Base-by-base conservation (phyloP, 306 rosid genomes). In the Ziziphus jujuba region DNA sequence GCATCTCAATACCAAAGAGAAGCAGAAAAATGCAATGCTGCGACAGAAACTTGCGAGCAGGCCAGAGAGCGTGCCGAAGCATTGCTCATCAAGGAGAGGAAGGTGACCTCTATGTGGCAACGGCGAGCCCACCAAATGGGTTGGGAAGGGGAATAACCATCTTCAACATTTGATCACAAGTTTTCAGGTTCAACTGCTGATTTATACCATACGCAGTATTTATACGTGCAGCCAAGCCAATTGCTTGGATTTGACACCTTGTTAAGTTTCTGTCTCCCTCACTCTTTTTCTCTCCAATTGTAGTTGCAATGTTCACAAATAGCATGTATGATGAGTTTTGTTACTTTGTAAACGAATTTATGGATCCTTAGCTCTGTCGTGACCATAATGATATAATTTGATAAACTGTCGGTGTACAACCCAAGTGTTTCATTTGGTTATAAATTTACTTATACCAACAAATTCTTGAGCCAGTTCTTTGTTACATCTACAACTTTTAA, bases 1-100 rank as follows among this genome's bases (percentile, higher is more conserved):
- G 99, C 97, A 59, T 72, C 93, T 72, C 96, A 88, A 82, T 93
- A 93, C 84, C 97, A 90, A 82, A 88, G 84, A 71, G 99, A 93
- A 86, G 96, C 97, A 28, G 99, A 88, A 70, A 93, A 93, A 74
- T 93, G 99, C 69, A 82, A 84, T 63, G 80, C 95, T 59, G 96
- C 97, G 5, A 93, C 96, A 12, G 96, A 93, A 85, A 90, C 97
- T 20, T 93, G 99, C 49, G 99, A 93, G 86, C 91, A 84, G 73
- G 96, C 97, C 45, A 82, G 97, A 69, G 98, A 93, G 70, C 84
- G 68, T 5, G 79, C 95, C 0, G 79, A 93, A 78, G 96, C 95
- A 61, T 67, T 78, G 78, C 87, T 81, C 73, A 85, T 72, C 76
- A 90, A 71, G 85, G 98, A 93, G 81, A 88, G 78, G 55, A 93